phyloP scores from a whole-genome alignment of 768 basidiomycete genomes.

The Phanerochaete sordida region DNA sequence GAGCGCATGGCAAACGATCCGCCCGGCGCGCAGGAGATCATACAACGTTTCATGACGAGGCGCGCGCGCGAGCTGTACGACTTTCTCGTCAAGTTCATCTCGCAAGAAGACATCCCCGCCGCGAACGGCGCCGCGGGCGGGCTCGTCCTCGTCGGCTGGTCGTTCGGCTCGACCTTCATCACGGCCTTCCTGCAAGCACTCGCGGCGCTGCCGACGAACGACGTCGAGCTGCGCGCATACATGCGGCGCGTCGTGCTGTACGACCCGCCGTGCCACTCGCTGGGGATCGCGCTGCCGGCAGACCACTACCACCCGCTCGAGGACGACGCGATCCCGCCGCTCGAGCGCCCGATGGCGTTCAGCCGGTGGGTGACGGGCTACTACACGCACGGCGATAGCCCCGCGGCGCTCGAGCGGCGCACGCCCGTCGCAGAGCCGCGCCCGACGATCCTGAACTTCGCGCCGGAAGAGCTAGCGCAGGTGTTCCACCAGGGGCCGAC shows the following conservation, averaged over 20 bases:
- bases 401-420: constrained; percentile 7
- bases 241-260: constrained; percentile 3
- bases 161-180: constrained; percentile 3
- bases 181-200: neutral
- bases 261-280: constrained; percentile 7
- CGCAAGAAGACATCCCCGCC: neutral
- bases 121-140: constrained; percentile 23
- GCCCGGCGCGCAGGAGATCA: neutral
- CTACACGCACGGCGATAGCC: constrained; percentile 7
- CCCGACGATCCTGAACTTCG: constrained; percentile 12
- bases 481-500: constrained; percentile 4
- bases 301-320: constrained; percentile 5
- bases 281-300: constrained; percentile 2
- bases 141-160: constrained; percentile 2
- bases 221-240: neutral
- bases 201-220: neutral
- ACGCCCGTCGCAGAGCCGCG: constrained; percentile 5
- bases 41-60: neutral
- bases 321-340: neutral
- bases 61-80: constrained; percentile 6
- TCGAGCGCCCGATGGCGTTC: neutral
- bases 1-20: neutral
- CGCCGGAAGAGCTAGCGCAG: constrained; percentile 8
- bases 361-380: constrained; percentile 8
- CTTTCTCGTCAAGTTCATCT: constrained; percentile 3